Evolutionary conservation across 768 basidiomycete species (phyloP).

Genomic region (Hygrophorus pudorinus): DNA sequence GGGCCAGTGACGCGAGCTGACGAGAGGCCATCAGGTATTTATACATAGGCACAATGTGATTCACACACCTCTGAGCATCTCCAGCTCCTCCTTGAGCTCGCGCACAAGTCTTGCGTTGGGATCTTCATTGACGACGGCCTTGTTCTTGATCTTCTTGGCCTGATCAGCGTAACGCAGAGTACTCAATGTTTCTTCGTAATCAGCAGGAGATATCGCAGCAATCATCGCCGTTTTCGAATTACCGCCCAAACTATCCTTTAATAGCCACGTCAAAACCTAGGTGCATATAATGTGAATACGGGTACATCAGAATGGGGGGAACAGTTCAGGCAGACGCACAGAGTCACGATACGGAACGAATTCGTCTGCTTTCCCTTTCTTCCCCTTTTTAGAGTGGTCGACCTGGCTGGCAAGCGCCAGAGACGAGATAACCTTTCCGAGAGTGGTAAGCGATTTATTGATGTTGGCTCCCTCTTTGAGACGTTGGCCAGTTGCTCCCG

Average conservation of each 20-base stretch:
- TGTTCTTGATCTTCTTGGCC: conserved; percentile 99
- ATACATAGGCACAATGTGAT: conserved; percentile 14
- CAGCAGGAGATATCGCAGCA: conserved; percentile 96
- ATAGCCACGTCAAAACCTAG: conserved; percentile 92
- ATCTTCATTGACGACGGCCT: conserved; percentile 98
- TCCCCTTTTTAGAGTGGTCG: conserved; percentile 64
- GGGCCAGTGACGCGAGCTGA: conserved; percentile 67
- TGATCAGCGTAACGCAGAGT: conserved; percentile 97
- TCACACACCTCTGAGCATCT: conserved; percentile 67
- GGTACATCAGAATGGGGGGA: conserved; percentile 1
- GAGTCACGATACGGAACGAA: conserved; percentile 98
- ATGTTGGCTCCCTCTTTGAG: conserved; percentile 98
- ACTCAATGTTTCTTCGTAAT: conserved; percentile 96
- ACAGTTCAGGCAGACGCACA: conserved; percentile 31
- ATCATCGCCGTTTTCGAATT: conserved; percentile 99
- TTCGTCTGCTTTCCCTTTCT: conserved; percentile 84
- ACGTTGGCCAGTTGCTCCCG: conserved; percentile 92
- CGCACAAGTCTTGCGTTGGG: conserved; percentile 98
- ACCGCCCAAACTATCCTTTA: conserved; percentile 95
- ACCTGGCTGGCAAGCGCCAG: conserved; percentile 64
- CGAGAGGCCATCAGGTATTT: conserved; percentile 9
- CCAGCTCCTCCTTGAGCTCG: conserved; percentile 97
- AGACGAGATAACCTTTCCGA: conserved; percentile 94
- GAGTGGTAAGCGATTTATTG: conserved; percentile 95
- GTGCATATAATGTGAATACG: conserved; percentile 3